phyloP scores from a whole-genome alignment of 306 rosid species.

The Gillenia trifoliata region DNA sequence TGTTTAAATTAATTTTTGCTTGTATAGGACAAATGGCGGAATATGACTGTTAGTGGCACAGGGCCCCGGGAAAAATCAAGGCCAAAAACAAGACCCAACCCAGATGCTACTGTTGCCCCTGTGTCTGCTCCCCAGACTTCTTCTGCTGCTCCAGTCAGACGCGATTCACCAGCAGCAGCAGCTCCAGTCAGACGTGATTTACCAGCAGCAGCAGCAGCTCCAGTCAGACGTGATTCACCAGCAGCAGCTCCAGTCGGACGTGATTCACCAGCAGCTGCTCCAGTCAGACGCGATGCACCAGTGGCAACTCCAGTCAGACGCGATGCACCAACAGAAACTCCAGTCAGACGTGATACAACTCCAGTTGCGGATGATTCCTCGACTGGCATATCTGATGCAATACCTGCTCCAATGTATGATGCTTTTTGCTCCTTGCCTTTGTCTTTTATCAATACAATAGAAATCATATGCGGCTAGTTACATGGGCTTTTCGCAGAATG shows the following conservation, averaged over 20 bases:
- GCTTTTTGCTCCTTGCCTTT: not conserved
- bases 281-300: not conserved
- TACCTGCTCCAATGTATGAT: constrained; percentile 23
- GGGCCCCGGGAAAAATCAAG: constrained; percentile 31
- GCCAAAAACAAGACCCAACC: constrained; percentile 22
- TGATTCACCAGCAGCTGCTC: constrained; percentile 7
- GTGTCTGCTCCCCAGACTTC: constrained; percentile 7
- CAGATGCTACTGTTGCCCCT: constrained; percentile 18
- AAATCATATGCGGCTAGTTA: not conserved
- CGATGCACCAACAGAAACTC: not conserved
- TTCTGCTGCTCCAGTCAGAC: constrained; percentile 9
- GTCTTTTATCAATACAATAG: not conserved
- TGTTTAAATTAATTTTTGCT: not conserved
- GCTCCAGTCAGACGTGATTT: not conserved
- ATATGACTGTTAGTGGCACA: constrained; percentile 35
- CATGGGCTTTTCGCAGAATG: not conserved
- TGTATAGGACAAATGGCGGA: constrained; percentile 44
- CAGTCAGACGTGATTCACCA: constrained; percentile 4
- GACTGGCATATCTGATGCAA: constrained; percentile 24
- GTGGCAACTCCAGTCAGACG: constrained; percentile 1
- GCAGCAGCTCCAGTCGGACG: not conserved
- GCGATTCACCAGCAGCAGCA: not conserved
- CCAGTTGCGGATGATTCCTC: constrained; percentile 24
- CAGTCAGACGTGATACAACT: not conserved
- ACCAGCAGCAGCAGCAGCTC: not conserved